Evolutionary conservation across 768 basidiomycete species (phyloP).

Genomic region (Multifurca ochricompacta): DNA sequence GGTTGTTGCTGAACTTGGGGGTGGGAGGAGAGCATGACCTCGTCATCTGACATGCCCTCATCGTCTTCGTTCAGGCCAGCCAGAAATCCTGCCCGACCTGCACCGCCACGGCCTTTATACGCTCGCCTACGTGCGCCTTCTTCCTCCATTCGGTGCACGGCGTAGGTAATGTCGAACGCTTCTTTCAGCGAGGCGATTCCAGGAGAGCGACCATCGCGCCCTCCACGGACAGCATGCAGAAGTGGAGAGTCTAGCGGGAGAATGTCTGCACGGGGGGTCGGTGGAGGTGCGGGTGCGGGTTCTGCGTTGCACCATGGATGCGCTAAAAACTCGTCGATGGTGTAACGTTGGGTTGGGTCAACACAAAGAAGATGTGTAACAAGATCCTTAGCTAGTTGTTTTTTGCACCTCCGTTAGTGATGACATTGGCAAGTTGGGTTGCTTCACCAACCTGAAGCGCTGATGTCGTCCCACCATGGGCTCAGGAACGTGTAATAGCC

Average conservation of each 20-base stretch:
- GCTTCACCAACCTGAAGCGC: slow-evolving; percentile 50
- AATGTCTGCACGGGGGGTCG: slow-evolving; percentile 48
- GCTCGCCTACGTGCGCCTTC: slow-evolving; percentile 85
- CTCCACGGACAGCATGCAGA: slow-evolving; percentile 69
- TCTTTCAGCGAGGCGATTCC: slow-evolving; percentile 92
- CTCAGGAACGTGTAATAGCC: slow-evolving; percentile 98
- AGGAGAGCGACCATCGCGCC: slow-evolving; percentile 75
- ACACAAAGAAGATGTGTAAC: slow-evolving; percentile 93
- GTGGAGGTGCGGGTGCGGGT: slow-evolving; percentile 53
- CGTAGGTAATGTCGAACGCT: slow-evolving; percentile 97
- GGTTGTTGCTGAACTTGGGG: slow-evolving; percentile 11
- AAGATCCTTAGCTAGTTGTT: slow-evolving; percentile 74
- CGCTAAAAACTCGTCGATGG: slow-evolving; percentile 94
- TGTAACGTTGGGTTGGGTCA: slow-evolving; percentile 91
- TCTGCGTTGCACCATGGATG: slow-evolving; percentile 90
- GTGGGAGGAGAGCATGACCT: slow-evolving; percentile 35
- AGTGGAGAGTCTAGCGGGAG: slow-evolving; percentile 80
- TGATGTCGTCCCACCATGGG: slow-evolving; percentile 99
- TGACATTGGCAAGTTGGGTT: background rate
- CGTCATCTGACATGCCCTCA: slow-evolving; percentile 53
- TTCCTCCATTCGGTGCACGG: slow-evolving; percentile 99
- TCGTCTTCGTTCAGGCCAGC: slow-evolving; percentile 91
- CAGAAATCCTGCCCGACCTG: slow-evolving; percentile 68
- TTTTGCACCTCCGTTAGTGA: slow-evolving; percentile 9
- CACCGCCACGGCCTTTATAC: slow-evolving; percentile 71